Evolutionary conservation across 1,284 basidiomycete genomes (phyloP), one percentile per base, ranked within the genome.

Genomic region (Apiotrichum gracile): DNA sequence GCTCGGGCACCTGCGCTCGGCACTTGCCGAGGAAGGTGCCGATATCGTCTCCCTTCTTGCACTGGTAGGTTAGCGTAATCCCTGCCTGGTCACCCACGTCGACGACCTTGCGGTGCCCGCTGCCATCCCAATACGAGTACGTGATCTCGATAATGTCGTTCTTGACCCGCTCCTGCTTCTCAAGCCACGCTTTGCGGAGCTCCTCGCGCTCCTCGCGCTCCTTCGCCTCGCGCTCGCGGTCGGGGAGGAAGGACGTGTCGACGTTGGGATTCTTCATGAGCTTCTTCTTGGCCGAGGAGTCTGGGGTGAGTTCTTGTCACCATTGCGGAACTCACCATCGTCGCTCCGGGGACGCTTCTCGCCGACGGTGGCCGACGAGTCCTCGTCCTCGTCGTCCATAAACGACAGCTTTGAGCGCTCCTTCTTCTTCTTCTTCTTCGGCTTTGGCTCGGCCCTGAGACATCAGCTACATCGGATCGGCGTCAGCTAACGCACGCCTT

Each of bases 41-140:
- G 53, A 99, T 85, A 46, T 85, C 84, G 66, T 99, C 93, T n/a
- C 94, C 94, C 73, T 99, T 99, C 79, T 91, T 96, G 76, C 92
- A 97, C 91, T 96, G 69, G 25, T 19, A 35, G n/a, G 33, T 17
- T 21, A n/a, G 7, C 26, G 42, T 26, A 14, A 7, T 14, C 21
- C 10, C 12, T 26, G 5, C 17, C 25, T 22, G 13, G 40, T 37
- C 14, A 79, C 88, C 74, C 69, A 94, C 93, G 65, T 79, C 81
- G 17, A 96, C 93, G 33, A 84, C 86, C 77, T 94, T 97, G 39
- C 94, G 81, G 76, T 98, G 96, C 0, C 96, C 96, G 65, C 87
- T 92, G 5, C 94, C 94, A 69, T 99, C 94, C 96, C 96, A 99
- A 75, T 87, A 98, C 0, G 91, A 96, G 70, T 97, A 99, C 0